Percentiles rank a stretch among this genome's conserved stretches.
Evolutionary conservation across 2,329 filamentous ascomycete species (phyloP).

Genomic region (Fusarium globosum): DNA sequence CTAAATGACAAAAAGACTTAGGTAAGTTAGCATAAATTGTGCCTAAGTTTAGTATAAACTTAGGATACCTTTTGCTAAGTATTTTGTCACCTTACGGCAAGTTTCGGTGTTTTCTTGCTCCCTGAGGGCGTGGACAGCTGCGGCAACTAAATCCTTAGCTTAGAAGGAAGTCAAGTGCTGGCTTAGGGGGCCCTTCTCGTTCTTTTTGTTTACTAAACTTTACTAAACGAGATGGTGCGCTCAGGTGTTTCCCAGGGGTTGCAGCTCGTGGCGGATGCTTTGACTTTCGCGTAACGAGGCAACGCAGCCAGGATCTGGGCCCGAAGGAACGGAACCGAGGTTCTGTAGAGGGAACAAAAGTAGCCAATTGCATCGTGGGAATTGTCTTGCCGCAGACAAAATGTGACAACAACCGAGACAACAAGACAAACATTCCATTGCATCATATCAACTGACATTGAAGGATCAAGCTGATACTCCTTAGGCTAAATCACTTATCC

Average conservation of each 20-base stretch:
- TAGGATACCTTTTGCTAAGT: no score
- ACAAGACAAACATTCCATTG: not conserved
- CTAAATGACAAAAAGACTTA: no score
- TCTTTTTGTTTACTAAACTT: not conserved
- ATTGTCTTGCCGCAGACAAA: not conserved
- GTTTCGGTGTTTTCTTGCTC: no score
- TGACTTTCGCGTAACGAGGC: not conserved
- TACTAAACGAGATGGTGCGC: not conserved
- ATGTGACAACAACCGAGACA: not conserved
- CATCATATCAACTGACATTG: not conserved
- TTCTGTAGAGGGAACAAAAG: not conserved
- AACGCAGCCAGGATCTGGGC: constrained; percentile 6
- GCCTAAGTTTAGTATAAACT: no score
- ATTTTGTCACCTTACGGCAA: no score
- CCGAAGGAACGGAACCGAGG: constrained; percentile 23
- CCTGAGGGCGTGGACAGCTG: not conserved
- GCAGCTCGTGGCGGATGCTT: not conserved
- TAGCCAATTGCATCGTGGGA: not conserved
- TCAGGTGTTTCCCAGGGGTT: not conserved
- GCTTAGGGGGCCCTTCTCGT: not conserved
- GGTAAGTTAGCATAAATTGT: no score
- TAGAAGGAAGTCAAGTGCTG: not conserved
- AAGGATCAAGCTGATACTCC: not conserved
- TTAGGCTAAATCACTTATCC: not conserved
- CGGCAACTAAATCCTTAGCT: not conserved